phyloP scores from a whole-genome alignment of 331 rosid species.

The Phaseolus coccineus region DNA sequence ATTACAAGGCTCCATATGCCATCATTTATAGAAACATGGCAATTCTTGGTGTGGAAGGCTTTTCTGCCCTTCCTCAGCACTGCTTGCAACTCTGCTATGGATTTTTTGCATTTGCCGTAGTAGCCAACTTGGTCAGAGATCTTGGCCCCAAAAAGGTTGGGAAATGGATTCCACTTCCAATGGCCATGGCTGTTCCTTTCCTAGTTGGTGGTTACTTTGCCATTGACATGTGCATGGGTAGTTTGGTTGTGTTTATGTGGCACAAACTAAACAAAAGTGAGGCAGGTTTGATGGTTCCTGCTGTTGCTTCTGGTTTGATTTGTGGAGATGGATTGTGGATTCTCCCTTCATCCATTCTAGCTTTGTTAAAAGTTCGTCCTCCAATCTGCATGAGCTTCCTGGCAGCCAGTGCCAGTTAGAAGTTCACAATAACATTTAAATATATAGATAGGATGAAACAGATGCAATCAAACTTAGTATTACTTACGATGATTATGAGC shows the following conservation, averaged over 20 bases:
- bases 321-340: constrained; percentile 99
- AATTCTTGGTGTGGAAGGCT: constrained; percentile 86
- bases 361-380: constrained; percentile 75
- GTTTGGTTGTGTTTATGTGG: constrained; percentile 83
- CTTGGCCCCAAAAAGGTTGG: constrained; percentile 59
- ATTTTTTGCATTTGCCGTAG: constrained; percentile 78
- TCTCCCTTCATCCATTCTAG: constrained; percentile 92
- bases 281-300: constrained; percentile 86
- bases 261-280: constrained; percentile 58
- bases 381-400: constrained; percentile 94
- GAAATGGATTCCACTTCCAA: constrained; percentile 87
- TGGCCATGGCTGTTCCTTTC: constrained; percentile 99
- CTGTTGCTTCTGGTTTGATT: constrained; percentile 95
- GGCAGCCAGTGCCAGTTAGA: constrained; percentile 51
- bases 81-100: constrained; percentile 90
- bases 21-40: constrained; percentile 95
- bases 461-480: neutral
- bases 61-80: constrained; percentile 87
- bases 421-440: neutral
- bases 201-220: constrained; percentile 95
- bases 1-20: constrained; percentile 95
- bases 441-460: constrained; percentile 32
- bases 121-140: constrained; percentile 80
- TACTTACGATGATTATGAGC: constrained; percentile 22
- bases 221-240: constrained; percentile 92